Conservation (phyloP, 2,329 filamentous ascomycete species). For the Neonectria faginata region DNA sequence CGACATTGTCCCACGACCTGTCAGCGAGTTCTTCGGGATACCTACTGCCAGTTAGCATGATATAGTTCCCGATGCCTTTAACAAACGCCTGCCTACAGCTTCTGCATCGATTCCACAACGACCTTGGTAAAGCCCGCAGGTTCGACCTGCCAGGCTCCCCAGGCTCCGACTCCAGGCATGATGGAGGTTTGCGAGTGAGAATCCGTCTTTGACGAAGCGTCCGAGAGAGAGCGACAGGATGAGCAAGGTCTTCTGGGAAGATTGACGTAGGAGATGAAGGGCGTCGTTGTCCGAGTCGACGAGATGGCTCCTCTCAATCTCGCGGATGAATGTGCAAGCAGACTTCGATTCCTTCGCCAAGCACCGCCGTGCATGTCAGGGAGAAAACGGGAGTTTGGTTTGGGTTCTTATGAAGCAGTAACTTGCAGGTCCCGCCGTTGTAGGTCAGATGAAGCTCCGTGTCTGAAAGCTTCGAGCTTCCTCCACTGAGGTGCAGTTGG, state of each 20-base stretch:
- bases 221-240: constrained; percentile 29
- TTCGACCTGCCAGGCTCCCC: constrained; percentile 56
- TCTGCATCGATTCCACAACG: constrained; percentile 84
- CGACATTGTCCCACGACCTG: constrained; percentile 96
- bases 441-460: background rate
- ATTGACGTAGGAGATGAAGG: background rate
- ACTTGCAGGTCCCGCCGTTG: background rate
- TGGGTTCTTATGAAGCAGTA: background rate
- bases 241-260: constrained; percentile 32
- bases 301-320: constrained; percentile 6
- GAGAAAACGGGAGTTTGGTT: background rate
- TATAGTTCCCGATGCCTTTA: too few species aligned
- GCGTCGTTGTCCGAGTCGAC: background rate
- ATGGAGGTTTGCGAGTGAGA: constrained; percentile 17
- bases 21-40: constrained; percentile 93
- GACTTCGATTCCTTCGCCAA: constrained; percentile 16
- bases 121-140: constrained; percentile 59
- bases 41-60: constrained; percentile 57
- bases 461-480: constrained; percentile 8
- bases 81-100: constrained; percentile 68
- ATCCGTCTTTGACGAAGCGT: constrained; percentile 8
- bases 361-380: constrained; percentile 34
- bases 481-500: constrained; percentile 23
- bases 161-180: constrained; percentile 48
- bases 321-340: constrained; percentile 6